Evolutionary conservation across 257 asterid species (phyloP).

Genomic region (Lycium ferocissimum): DNA sequence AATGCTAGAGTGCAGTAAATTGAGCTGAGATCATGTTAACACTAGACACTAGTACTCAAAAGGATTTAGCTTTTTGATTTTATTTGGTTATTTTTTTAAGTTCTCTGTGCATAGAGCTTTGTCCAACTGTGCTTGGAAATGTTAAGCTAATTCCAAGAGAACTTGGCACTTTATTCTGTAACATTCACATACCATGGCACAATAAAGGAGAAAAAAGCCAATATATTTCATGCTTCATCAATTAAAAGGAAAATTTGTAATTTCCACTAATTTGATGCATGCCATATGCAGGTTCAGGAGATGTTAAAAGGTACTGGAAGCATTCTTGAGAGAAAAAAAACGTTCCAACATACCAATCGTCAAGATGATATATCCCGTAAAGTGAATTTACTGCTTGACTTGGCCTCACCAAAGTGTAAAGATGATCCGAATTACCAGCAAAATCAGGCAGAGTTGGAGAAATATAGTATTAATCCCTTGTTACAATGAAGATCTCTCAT

Average conservation of each 20-base stretch:
- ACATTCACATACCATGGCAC: slow-evolving; percentile 10
- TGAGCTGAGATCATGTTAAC: not conserved
- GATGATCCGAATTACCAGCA: slow-evolving; percentile 13
- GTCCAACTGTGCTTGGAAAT: slow-evolving; percentile 18
- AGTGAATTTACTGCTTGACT: slow-evolving; percentile 35
- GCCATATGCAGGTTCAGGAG: slow-evolving; percentile 60
- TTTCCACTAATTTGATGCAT: slow-evolving; percentile 17
- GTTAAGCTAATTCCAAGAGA: not conserved
- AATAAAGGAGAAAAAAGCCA: not conserved
- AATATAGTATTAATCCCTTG: slow-evolving; percentile 5
- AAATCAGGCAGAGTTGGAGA: slow-evolving; percentile 10
- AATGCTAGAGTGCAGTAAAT: no score
- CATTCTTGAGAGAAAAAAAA: slow-evolving; percentile 58
- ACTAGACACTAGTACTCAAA: not conserved
- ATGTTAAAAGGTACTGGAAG: slow-evolving; percentile 80
- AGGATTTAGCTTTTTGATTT: not conserved
- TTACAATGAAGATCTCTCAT: not conserved
- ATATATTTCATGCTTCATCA: not conserved
- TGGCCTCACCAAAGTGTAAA: slow-evolving; percentile 28
- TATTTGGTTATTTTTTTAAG: not conserved
- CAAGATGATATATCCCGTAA: slow-evolving; percentile 55
- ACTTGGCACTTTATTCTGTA: not conserved
- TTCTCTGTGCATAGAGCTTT: not conserved
- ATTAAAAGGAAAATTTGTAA: not conserved
- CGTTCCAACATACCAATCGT: slow-evolving; percentile 68